These are phyloP conservation scores for Umbilicaria muhlenbergii DNA, from an alignment of 495 filamentous ascomycete genomes.

Conservation along the genomic window DNA sequence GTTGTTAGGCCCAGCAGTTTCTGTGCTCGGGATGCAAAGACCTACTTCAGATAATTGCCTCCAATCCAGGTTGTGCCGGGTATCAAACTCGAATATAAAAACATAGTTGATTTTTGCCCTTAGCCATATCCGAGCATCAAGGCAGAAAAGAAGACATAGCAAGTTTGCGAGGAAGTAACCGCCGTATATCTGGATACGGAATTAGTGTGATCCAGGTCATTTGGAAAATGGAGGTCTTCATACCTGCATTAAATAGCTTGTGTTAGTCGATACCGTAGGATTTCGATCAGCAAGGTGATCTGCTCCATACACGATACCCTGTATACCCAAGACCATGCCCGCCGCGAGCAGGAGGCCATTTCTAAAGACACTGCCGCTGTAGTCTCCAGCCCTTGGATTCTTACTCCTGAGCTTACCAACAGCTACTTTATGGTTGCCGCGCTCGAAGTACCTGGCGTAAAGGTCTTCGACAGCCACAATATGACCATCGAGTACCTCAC, in stretches of 20 bases:
- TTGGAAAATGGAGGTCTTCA: background rate
- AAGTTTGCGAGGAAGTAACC: slow-evolving; percentile 69
- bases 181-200: slow-evolving; percentile 49
- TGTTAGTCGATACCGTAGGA: slow-evolving; percentile 27
- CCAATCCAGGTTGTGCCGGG: slow-evolving; percentile 73
- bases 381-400: slow-evolving; percentile 46
- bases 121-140: slow-evolving; percentile 72
- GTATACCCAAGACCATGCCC: slow-evolving; percentile 55
- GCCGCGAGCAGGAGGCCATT: slow-evolving; percentile 66
- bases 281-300: slow-evolving; percentile 36
- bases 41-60: slow-evolving; percentile 63
- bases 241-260: slow-evolving; percentile 65
- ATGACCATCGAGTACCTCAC: slow-evolving; percentile 61
- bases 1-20: background rate
- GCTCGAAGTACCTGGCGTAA: slow-evolving; percentile 84
- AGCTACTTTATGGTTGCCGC: slow-evolving; percentile 80
- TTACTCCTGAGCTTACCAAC: slow-evolving; percentile 66
- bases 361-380: slow-evolving; percentile 56
- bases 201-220: slow-evolving; percentile 13
- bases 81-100: slow-evolving; percentile 94
- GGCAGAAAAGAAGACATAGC: slow-evolving; percentile 57
- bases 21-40: background rate
- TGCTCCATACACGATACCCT: slow-evolving; percentile 54
- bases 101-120: slow-evolving; percentile 78
- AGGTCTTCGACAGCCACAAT: slow-evolving; percentile 71